Evolutionary conservation across 148 eudicot species (phyloP).

Genomic region (Chenopodium berlandieri): DNA sequence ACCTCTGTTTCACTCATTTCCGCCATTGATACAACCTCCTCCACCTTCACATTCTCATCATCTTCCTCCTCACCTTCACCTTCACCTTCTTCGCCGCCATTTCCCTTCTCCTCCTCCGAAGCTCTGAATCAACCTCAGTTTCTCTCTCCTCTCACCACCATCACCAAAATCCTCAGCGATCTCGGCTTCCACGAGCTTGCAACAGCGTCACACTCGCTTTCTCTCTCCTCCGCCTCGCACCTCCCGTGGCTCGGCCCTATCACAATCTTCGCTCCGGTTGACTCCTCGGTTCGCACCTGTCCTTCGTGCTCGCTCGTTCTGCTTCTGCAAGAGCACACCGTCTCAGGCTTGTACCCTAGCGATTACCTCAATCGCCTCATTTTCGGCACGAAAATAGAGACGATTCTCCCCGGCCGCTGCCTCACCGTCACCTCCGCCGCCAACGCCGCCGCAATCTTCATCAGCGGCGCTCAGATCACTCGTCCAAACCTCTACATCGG

Average conservation of each 20-base stretch:
- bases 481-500: conserved; percentile 45
- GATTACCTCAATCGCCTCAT: conserved; percentile 47
- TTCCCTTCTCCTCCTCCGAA: conserved; percentile 18
- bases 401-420: conserved; percentile 59
- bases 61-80: not conserved
- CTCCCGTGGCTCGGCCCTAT: conserved; percentile 47
- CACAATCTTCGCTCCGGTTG: conserved; percentile 70
- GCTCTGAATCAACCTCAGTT: conserved; percentile 8
- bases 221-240: conserved; percentile 41
- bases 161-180: conserved; percentile 48
- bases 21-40: not conserved
- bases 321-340: conserved; percentile 70
- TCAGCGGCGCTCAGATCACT: conserved; percentile 59
- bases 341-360: conserved; percentile 61
- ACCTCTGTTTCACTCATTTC: not conserved
- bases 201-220: conserved; percentile 36
- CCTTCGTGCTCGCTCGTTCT: conserved; percentile 59
- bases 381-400: conserved; percentile 68
- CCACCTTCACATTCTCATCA: conserved; percentile 5
- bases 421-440: conserved; percentile 48
- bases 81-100: not conserved
- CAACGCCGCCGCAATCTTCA: conserved; percentile 37
- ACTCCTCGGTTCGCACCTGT: conserved; percentile 59
- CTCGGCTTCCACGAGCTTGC: conserved; percentile 59
- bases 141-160: conserved; percentile 25